Evolutionary conservation across 345 rosid genomes (phyloP).

Genomic region (Cochlearia excelsa): DNA sequence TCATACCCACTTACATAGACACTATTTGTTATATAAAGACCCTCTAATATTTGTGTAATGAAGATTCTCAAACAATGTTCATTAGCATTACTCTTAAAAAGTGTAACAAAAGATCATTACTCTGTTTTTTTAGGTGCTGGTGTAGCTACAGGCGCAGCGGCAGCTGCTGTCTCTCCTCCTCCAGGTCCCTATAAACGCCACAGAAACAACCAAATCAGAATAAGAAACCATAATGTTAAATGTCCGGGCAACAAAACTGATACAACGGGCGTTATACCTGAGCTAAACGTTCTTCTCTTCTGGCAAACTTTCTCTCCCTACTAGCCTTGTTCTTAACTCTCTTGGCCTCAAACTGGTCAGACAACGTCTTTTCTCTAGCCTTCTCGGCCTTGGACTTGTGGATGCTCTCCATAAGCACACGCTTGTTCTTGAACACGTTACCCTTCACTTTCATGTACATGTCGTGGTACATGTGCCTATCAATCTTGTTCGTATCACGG

Average conservation of each 20-base stretch:
- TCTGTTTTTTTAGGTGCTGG: slow-evolving; percentile 37
- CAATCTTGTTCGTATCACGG: slow-evolving; percentile 70
- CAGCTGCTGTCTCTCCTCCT: slow-evolving; percentile 30
- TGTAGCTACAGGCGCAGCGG: slow-evolving; percentile 32
- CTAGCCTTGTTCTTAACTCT: slow-evolving; percentile 75
- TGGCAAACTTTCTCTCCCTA: slow-evolving; percentile 68
- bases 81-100: too few species aligned
- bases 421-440: slow-evolving; percentile 72
- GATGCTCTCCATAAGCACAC: slow-evolving; percentile 77
- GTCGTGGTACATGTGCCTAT: slow-evolving; percentile 80
- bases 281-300: slow-evolving; percentile 69
- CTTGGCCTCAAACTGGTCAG: slow-evolving; percentile 75
- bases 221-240: background rate
- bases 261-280: slow-evolving; percentile 35
- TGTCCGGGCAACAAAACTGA: background rate
- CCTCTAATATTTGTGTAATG: too few species aligned
- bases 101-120: slow-evolving; percentile 28
- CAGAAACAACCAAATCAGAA: slow-evolving; percentile 3
- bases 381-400: slow-evolving; percentile 76
- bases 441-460: slow-evolving; percentile 88
- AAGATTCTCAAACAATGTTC: background rate
- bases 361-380: slow-evolving; percentile 66
- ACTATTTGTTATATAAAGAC: too few species aligned
- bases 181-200: slow-evolving; percentile 40
- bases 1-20: too few species aligned